These are phyloP conservation scores for Lasiosphaeria ovina DNA, from an alignment of 495 filamentous ascomycete species.

Conservation along the genomic window DNA sequence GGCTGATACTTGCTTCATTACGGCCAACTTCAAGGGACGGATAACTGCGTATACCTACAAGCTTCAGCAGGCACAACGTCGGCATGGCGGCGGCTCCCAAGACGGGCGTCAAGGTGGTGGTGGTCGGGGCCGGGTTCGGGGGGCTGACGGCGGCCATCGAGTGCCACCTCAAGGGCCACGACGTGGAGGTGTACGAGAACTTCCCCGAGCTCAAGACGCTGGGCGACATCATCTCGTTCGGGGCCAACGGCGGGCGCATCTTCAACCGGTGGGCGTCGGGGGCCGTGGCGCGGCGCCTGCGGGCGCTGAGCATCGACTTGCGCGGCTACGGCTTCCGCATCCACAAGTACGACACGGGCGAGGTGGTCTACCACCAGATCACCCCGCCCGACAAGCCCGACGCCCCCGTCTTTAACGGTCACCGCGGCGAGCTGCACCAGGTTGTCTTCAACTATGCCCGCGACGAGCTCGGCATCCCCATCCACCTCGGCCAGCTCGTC, in stretches of 20 bases:
- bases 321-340: slow-evolving; percentile 56
- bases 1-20: no score
- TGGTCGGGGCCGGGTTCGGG: slow-evolving; percentile 60
- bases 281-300: slow-evolving; percentile 45
- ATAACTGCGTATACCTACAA: neutral
- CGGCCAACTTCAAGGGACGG: no score
- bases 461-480: slow-evolving; percentile 54
- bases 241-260: slow-evolving; percentile 58
- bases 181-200: slow-evolving; percentile 56
- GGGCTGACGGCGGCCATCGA: slow-evolving; percentile 62
- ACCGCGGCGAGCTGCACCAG: slow-evolving; percentile 58
- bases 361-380: slow-evolving; percentile 57
- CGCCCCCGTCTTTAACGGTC: slow-evolving; percentile 60
- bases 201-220: slow-evolving; percentile 57
- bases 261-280: slow-evolving; percentile 52
- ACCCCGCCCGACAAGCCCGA: slow-evolving; percentile 42
- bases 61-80: neutral
- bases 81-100: slow-evolving; percentile 23
- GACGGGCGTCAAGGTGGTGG: slow-evolving; percentile 55
- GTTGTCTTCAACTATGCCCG: slow-evolving; percentile 58
- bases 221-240: slow-evolving; percentile 65
- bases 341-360: slow-evolving; percentile 60
- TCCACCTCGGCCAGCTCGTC: slow-evolving; percentile 53
- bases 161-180: slow-evolving; percentile 60
- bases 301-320: slow-evolving; percentile 52